These are phyloP conservation scores for Ammopiptanthus mongolicus DNA, from an alignment of 306 rosid species.

Conservation along the genomic window DNA sequence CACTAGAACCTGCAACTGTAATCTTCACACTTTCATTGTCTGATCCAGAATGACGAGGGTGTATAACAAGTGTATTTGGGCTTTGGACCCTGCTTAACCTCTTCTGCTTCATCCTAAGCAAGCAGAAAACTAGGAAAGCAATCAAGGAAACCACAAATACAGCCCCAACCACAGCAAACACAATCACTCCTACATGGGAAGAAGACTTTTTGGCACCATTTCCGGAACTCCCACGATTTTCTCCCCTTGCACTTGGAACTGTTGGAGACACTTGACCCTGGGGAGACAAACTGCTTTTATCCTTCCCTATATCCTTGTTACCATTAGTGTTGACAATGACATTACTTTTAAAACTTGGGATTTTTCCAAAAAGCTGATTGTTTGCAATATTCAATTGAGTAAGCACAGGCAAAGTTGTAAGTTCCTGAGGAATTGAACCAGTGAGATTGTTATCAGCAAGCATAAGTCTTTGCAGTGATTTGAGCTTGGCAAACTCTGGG, in stretches of 20 bases:
- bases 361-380: constrained; percentile 59
- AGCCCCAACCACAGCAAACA: constrained; percentile 58
- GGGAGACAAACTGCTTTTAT: constrained; percentile 21
- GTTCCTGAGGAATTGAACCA: constrained; percentile 56
- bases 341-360: constrained; percentile 57
- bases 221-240: constrained; percentile 23
- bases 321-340: constrained; percentile 42
- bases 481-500: constrained; percentile 46
- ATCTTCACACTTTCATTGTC: constrained; percentile 86
- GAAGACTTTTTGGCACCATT: constrained; percentile 43
- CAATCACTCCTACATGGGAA: constrained; percentile 42
- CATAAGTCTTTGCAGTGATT: constrained; percentile 52
- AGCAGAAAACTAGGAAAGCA: constrained; percentile 56
- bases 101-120: constrained; percentile 63
- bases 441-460: constrained; percentile 73
- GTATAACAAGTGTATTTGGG: constrained; percentile 69
- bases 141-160: constrained; percentile 46
- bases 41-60: constrained; percentile 82
- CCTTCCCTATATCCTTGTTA: constrained; percentile 49
- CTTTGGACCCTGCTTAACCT: constrained; percentile 77
- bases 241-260: background rate
- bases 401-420: constrained; percentile 55
- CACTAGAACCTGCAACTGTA: constrained; percentile 87
- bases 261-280: constrained; percentile 7
- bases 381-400: constrained; percentile 53